Conservation (phyloP, 345 rosid genomes). For the Murraya koenigii region DNA sequence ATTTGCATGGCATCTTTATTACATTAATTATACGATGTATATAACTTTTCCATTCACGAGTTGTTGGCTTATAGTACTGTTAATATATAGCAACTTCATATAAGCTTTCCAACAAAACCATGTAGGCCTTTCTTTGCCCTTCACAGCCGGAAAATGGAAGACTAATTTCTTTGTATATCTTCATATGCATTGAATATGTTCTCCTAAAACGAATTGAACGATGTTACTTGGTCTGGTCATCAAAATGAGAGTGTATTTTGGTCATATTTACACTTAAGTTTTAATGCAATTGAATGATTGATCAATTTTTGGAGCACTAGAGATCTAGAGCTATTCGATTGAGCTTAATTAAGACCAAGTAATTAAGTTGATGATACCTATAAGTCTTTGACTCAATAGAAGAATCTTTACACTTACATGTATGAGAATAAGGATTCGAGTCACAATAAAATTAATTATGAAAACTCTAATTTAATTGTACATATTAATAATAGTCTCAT, state of each 20-base stretch:
- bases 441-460: too few relatives aligned
- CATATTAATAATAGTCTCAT: too few relatives aligned
- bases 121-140: neutral
- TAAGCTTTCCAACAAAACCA: neutral
- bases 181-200: neutral
- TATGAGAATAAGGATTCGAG: too few relatives aligned
- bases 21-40: neutral
- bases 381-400: too few relatives aligned
- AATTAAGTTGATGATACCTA: neutral
- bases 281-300: neutral
- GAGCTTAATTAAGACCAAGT: neutral
- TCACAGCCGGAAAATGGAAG: neutral
- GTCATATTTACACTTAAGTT: neutral
- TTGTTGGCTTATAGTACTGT: neutral
- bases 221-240: too few relatives aligned
- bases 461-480: too few relatives aligned
- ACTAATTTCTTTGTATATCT: too few relatives aligned
- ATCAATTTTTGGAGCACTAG: too few relatives aligned
- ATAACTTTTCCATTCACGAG: conserved; percentile 4
- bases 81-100: neutral
- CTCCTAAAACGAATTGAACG: too few relatives aligned
- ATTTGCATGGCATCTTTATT: neutral
- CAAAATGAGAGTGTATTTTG: neutral
- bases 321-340: neutral
- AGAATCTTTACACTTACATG: too few relatives aligned